A percentile compares a stretch with the other conserved stretches of the same genome.
Evolutionary conservation across 78 protist genomes (phyloP).

Genomic region (Trichosphaerium sp.): DNA sequence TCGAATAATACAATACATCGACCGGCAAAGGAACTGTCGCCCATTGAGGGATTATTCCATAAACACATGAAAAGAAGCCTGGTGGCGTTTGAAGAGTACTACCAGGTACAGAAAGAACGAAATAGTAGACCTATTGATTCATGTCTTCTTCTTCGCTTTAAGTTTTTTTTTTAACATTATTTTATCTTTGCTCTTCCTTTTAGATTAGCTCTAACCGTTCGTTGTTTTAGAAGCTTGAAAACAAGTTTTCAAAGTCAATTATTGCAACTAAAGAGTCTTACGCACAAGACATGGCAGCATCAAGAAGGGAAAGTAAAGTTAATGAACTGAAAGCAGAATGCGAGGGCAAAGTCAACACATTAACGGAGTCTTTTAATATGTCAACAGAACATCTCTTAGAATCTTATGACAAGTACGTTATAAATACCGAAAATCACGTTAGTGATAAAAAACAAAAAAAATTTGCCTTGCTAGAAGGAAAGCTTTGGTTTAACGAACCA

Average conservation of each 20-base stretch:
- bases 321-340: too few species aligned
- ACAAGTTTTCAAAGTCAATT: not conserved
- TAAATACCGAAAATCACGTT: too few species aligned
- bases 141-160: too few species aligned
- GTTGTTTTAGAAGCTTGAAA: not conserved
- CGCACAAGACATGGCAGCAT: not conserved
- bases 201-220: not conserved
- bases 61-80: not conserved
- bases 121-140: too few species aligned
- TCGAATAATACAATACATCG: not conserved
- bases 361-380: too few species aligned
- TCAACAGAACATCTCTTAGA: too few species aligned
- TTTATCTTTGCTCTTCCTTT: not conserved
- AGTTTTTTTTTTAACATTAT: not conserved
- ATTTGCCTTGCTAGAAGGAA: too few species aligned
- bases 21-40: not conserved
- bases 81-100: not conserved
- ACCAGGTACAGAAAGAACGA: too few species aligned
- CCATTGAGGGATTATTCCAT: not conserved
- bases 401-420: too few species aligned
- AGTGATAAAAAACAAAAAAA: too few species aligned
- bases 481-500: too few species aligned
- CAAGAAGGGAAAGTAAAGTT: not conserved
- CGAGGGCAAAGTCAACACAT: too few species aligned
- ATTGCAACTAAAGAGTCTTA: not conserved